Percentiles rank a stretch among this genome's conserved stretches.
phyloP scores from a whole-genome alignment of 2,329 filamentous ascomycete genomes.

The Microdochium bolleyi region DNA sequence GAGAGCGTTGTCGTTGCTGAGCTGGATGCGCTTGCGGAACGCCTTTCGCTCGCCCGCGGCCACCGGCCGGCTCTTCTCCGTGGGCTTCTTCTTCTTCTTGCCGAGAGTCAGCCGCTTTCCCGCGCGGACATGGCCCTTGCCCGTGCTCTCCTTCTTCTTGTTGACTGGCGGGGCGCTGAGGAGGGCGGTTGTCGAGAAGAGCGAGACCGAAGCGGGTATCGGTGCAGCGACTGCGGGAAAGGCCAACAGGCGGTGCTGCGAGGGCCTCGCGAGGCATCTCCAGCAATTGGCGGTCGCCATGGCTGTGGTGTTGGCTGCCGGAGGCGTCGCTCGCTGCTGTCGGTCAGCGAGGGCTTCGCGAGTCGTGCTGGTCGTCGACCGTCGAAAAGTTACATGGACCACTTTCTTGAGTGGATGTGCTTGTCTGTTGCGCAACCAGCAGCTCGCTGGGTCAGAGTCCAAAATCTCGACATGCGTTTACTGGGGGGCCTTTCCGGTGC shows the following conservation, averaged over 20 bases:
- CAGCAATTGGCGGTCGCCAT: slow-evolving; percentile 53
- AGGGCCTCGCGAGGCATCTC: slow-evolving; percentile 46
- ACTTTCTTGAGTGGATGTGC: not conserved
- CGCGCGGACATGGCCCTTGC: slow-evolving; percentile 12
- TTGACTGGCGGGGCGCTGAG: slow-evolving; percentile 13
- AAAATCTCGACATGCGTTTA: slow-evolving; percentile 1
- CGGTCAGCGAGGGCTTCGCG: not conserved
- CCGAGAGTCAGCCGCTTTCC: slow-evolving; percentile 33
- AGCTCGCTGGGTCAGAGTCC: not conserved
- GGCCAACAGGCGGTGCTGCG: slow-evolving; percentile 3
- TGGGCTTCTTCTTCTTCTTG: slow-evolving; percentile 44
- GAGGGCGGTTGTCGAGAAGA: slow-evolving; percentile 35
- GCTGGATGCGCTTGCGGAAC: slow-evolving; percentile 77
- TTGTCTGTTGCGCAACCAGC: not conserved
- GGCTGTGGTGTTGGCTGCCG: slow-evolving; percentile 6
- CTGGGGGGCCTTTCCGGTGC: not conserved
- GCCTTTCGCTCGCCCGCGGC: slow-evolving; percentile 77
- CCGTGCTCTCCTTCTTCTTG: slow-evolving; percentile 2
- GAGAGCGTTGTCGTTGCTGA: slow-evolving; percentile 91
- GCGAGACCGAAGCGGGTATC: slow-evolving; percentile 21
- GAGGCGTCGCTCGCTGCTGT: not conserved
- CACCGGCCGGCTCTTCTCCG: slow-evolving; percentile 45
- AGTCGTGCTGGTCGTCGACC: not conserved
- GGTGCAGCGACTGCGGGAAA: slow-evolving; percentile 23
- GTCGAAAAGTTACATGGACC: not conserved